Evolutionary conservation across 139 green algal species (phyloP).

Genomic region (Chlamydomonas sphaeroides): DNA sequence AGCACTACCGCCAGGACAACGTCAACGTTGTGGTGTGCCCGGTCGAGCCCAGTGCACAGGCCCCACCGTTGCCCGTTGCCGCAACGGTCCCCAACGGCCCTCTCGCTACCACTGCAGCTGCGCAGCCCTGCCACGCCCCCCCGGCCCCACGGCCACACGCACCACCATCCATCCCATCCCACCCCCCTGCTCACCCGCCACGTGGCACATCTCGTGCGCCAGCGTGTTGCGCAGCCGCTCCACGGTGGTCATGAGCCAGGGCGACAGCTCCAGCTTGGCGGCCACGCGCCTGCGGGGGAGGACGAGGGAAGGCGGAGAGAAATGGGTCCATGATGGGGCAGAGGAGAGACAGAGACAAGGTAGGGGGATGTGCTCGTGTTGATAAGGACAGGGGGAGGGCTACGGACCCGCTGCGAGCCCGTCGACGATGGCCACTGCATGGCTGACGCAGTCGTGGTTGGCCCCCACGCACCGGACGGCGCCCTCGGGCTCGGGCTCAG

Average conservation of each 20-base stretch:
- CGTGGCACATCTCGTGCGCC: slow-evolving; percentile 75
- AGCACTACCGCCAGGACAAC: too few species aligned
- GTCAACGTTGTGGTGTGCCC: too few species aligned
- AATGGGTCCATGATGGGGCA: neutral
- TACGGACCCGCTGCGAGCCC: neutral
- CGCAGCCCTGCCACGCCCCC: neutral
- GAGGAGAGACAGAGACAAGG: neutral
- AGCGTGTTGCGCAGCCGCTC: slow-evolving; percentile 64
- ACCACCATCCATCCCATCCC: too few species aligned
- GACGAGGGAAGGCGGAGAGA: neutral
- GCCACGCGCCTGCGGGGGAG: slow-evolving; percentile 46
- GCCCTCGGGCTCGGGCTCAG: neutral
- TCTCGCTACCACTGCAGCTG: neutral
- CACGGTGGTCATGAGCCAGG: slow-evolving; percentile 49
- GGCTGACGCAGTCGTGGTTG: neutral
- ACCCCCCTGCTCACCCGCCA: slow-evolving; percentile 39
- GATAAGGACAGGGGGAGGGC: too few species aligned
- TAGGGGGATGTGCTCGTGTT: neutral
- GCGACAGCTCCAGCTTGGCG: slow-evolving; percentile 60
- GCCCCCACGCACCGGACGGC: neutral
- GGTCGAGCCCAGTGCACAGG: too few species aligned
- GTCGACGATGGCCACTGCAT: neutral
- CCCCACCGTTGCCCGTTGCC: too few species aligned
- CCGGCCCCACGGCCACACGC: too few species aligned
- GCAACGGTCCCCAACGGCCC: too few species aligned